phyloP scores from a whole-genome alignment of 306 rosid genomes.

The Cucumis cinereus region DNA sequence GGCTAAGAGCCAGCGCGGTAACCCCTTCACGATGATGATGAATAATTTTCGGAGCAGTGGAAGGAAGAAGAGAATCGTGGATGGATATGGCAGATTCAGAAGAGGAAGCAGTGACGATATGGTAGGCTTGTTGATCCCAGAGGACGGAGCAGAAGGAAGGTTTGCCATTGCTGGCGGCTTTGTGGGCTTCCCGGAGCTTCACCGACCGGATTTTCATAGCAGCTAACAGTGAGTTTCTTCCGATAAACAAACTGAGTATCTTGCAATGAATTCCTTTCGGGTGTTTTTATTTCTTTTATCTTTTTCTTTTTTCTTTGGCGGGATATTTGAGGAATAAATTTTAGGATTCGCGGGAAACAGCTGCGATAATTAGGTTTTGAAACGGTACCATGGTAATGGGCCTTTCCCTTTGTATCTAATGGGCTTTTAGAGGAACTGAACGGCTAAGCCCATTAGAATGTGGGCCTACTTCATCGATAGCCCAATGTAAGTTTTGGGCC shows the following conservation, averaged over 20 bases:
- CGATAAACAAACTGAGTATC: not conserved
- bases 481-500: not conserved
- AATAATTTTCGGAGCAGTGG: slow-evolving; percentile 54
- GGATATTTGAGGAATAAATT: slow-evolving; percentile 9
- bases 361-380: not conserved
- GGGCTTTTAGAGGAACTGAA: not conserved
- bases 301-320: slow-evolving; percentile 15
- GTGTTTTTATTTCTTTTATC: too few relatives aligned
- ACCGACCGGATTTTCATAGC: slow-evolving; percentile 71
- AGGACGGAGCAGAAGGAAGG: slow-evolving; percentile 69
- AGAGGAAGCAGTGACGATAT: slow-evolving; percentile 64
- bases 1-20: slow-evolving; percentile 81
- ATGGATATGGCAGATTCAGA: slow-evolving; percentile 51
- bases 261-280: not conserved
- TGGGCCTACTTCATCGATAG: not conserved
- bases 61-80: slow-evolving; percentile 58
- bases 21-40: slow-evolving; percentile 93
- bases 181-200: slow-evolving; percentile 83
- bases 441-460: not conserved
- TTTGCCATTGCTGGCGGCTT: slow-evolving; percentile 28
- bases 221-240: not conserved
- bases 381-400: not conserved
- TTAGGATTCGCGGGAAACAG: slow-evolving; percentile 24
- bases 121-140: slow-evolving; percentile 76
- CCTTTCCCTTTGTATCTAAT: not conserved